Evolutionary conservation across 176 grass and related monocot genomes (phyloP).

Genomic region (Elymus sibiricus): DNA sequence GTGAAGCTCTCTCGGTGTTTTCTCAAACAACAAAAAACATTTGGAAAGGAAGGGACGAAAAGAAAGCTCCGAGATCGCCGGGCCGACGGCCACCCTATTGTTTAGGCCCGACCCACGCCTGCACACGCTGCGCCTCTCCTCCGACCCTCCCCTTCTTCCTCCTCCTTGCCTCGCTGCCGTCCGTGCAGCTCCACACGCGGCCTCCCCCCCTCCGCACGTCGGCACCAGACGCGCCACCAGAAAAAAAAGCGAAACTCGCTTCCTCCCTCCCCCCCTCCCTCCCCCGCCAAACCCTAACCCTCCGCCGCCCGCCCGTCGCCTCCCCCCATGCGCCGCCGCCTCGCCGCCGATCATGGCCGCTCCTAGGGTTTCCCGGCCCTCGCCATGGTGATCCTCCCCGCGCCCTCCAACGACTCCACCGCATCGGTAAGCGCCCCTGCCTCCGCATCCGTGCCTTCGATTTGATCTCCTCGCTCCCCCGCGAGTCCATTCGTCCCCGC

Average conservation of each 20-base stretch:
- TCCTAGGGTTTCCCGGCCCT: conserved; percentile 36
- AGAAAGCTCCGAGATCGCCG: background rate
- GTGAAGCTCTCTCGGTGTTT: no score
- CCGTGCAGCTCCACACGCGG: conserved; percentile 28
- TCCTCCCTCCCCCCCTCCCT: background rate
- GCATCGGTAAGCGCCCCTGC: conserved; percentile 5
- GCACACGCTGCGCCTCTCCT: background rate
- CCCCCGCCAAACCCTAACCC: conserved; percentile 20
- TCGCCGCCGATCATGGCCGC: conserved; percentile 23
- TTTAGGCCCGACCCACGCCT: background rate
- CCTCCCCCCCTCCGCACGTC: conserved; percentile 3
- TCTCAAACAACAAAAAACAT: no score
- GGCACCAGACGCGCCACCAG: background rate
- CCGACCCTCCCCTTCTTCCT: background rate
- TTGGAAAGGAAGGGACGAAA: background rate
- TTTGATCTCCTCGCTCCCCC: background rate
- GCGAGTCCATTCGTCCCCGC: background rate
- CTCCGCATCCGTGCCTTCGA: background rate
- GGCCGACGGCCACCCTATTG: background rate
- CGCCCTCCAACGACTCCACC: background rate
- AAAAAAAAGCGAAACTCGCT: background rate
- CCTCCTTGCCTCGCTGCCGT: background rate
- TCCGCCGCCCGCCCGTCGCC: background rate
- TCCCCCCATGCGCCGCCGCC: conserved; percentile 1
- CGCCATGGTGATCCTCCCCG: conserved; percentile 31